Base-by-base conservation (phyloP, 2,329 filamentous ascomycete genomes). In the Rhytidhysteron rufulum region DNA sequence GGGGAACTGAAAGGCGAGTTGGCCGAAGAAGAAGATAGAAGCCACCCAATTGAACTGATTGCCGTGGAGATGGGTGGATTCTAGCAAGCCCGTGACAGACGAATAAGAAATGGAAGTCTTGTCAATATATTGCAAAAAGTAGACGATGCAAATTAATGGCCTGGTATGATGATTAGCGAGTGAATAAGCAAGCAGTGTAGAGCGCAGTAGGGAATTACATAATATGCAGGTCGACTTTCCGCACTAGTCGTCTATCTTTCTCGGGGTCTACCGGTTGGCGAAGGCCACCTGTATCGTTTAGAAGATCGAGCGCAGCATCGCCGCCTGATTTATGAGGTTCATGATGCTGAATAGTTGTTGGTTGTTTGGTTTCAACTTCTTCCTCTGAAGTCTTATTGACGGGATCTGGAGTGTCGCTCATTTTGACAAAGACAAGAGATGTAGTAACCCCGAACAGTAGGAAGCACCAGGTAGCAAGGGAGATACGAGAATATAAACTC, bases 31-130 rank as follows among this genome's bases (percentile, higher is more conserved):
- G 39, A 74, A 71, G 22, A 72, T 62, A 11, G 40, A 46, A 15
- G 47, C 49, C 9, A 69, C 58, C 69, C 69, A 72, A 34, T 66
- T 70, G 50, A 69, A 73, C 37, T 72, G 55, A 15, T 68, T 67
- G 1, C 69, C 69, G 1, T 62, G 50, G 0, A 72, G 55, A 5
- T 67, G 55, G 1, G 55, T 55, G 0, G 58, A 58, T 37, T 48
- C 39, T 4, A 42, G 47, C 18, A 60, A 40, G 0, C 55, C 57
- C 1, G 48, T 58, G 19, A 60, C 54, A 20, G 48, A 51, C 24
- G 53, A 54, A 21, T 60, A 60, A 19, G 45, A 48, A 32, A 58
- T 44, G 2, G 38, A 37, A 13, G 34, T 44, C 24, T 47, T 47
- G 30, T 47, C 44, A 22, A 47, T 39, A 24, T 44, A 44, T 22